A percentile compares a stretch with the other conserved stretches of the same genome.
These are phyloP conservation scores for Sonneratia alba DNA, from an alignment of 345 rosid genomes.

Conservation along the genomic window DNA sequence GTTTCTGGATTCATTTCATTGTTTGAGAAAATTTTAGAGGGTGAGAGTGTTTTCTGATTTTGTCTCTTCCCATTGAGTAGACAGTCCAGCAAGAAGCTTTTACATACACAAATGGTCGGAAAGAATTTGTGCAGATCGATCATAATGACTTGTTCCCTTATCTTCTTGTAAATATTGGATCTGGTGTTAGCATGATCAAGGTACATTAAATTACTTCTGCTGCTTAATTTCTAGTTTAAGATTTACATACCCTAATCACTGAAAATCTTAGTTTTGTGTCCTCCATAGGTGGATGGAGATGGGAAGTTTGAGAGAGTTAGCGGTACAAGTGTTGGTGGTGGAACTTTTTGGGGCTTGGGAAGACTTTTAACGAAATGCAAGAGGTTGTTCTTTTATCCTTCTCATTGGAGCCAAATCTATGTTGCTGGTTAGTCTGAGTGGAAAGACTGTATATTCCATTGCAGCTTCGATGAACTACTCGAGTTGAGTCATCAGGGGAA, in stretches of 20 bases:
- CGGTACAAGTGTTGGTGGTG: slow-evolving; percentile 88
- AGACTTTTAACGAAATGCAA: slow-evolving; percentile 74
- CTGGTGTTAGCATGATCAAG: slow-evolving; percentile 97
- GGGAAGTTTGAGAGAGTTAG: slow-evolving; percentile 74
- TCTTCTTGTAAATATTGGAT: slow-evolving; percentile 86
- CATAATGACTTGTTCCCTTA: slow-evolving; percentile 71
- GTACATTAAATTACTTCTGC: slow-evolving; percentile 22
- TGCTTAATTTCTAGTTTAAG: background rate
- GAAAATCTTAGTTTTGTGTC: slow-evolving; percentile 13
- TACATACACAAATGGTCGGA: slow-evolving; percentile 53
- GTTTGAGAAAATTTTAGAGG: background rate
- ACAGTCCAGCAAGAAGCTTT: slow-evolving; percentile 73
- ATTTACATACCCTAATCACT: background rate
- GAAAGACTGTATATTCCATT: slow-evolving; percentile 9
- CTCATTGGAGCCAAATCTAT: background rate
- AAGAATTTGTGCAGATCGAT: slow-evolving; percentile 63
- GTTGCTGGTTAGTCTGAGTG: background rate
- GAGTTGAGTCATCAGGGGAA: slow-evolving; percentile 69
- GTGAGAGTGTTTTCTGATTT: background rate
- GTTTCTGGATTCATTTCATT: background rate
- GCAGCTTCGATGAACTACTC: slow-evolving; percentile 67
- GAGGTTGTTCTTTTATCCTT: slow-evolving; percentile 31
- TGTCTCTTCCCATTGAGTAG: slow-evolving; percentile 25
- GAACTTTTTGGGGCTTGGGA: slow-evolving; percentile 83
- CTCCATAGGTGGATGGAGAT: slow-evolving; percentile 71